These are phyloP conservation scores for Pseudotsuga menziesii DNA, from an alignment of 75 land plant species.

Conservation along the genomic window DNA sequence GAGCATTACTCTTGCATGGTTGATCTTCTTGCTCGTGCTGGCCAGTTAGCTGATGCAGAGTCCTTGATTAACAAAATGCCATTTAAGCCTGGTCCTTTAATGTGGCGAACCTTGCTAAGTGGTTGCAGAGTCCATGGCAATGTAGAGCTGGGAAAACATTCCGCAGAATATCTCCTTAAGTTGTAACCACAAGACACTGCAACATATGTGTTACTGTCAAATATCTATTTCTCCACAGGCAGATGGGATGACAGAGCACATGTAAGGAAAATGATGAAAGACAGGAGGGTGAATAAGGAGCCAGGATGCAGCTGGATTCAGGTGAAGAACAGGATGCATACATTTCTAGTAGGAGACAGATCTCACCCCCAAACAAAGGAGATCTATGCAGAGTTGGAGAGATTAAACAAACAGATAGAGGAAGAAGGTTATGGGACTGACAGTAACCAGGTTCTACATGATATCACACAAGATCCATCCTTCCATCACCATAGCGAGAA, in stretches of 20 bases:
- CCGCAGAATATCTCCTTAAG: neutral
- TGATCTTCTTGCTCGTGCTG: neutral
- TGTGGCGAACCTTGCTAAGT: neutral
- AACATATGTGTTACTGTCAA: neutral
- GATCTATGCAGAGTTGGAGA: neutral
- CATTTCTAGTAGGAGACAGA: neutral
- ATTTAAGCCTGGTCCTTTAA: neutral
- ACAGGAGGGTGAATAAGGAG: neutral
- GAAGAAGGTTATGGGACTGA: neutral
- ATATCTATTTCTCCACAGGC: neutral
- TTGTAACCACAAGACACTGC: neutral
- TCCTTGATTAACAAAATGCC: neutral
- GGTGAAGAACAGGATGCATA: neutral
- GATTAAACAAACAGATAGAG: neutral
- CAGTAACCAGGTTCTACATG: neutral
- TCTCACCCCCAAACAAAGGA: neutral
- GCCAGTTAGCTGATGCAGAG: neutral
- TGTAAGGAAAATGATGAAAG: neutral
- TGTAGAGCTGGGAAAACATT: neutral
- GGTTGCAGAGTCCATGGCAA: neutral
- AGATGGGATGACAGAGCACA: neutral
- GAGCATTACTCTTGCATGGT: neutral
- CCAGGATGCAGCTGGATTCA: constrained; percentile 4
- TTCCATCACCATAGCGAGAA: neutral
- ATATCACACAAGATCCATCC: neutral